These are phyloP conservation scores for Fusarium sp. DNA, from an alignment of 2,329 filamentous ascomycete genomes.

Conservation along the genomic window DNA sequence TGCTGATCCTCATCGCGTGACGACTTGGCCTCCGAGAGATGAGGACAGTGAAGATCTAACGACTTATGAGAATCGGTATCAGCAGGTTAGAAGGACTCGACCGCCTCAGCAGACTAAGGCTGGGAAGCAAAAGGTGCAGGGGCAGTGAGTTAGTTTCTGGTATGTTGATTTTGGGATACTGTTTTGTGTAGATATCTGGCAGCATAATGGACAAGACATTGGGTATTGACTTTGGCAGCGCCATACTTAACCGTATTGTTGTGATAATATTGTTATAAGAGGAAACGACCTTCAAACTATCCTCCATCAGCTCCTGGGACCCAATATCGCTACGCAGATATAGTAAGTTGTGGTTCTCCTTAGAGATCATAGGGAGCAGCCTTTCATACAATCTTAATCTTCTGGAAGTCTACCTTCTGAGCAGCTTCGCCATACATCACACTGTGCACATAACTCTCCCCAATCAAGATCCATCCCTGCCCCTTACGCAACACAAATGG, in stretches of 20 bases:
- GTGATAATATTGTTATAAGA: no score
- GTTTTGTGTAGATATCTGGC: no score
- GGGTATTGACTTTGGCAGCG: no score
- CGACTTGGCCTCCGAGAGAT: conserved; percentile 21
- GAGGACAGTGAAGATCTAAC: conserved; percentile 5
- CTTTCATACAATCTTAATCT: neutral
- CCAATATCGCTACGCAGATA: no score
- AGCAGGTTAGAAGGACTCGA: neutral
- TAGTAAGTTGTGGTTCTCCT: no score
- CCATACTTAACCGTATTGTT: no score
- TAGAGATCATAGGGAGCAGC: no score
- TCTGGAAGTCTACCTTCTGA: no score
- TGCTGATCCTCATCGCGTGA: neutral
- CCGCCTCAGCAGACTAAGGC: neutral
- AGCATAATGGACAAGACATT: no score
- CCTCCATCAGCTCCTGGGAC: no score
- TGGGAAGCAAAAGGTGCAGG: neutral
- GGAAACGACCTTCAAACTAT: no score
- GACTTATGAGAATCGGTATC: neutral
- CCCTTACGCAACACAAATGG: neutral
- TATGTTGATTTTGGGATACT: neutral
- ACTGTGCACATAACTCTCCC: conserved; percentile 1
- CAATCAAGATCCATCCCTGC: neutral
- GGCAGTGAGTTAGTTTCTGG: neutral
- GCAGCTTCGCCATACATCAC: neutral